Conservation (phyloP, 1,284 basidiomycete genomes). For the Pseudozyma pruni region DNA sequence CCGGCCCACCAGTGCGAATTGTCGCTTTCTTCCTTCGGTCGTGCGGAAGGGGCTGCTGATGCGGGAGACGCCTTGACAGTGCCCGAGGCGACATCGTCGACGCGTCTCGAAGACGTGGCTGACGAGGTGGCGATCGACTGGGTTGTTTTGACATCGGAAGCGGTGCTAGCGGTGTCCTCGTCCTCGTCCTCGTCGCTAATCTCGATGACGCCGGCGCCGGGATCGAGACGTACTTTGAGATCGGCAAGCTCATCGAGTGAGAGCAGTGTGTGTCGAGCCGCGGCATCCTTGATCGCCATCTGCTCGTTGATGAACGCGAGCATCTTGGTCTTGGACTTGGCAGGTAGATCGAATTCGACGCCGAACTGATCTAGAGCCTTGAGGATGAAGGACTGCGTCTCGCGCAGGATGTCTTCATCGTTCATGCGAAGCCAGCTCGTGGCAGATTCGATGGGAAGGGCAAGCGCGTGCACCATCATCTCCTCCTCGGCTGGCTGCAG, state of each 20-base stretch:
- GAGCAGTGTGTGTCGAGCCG: slow-evolving; percentile 55
- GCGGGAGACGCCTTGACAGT: not conserved
- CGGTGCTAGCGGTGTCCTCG: slow-evolving; percentile 34
- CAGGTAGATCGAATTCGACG: slow-evolving; percentile 45
- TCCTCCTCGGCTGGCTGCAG: slow-evolving; percentile 36
- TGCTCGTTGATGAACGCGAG: slow-evolving; percentile 60
- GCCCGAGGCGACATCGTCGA: not conserved
- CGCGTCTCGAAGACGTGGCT: slow-evolving; percentile 7
- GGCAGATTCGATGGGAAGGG: slow-evolving; percentile 57
- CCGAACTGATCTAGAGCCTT: slow-evolving; percentile 57
- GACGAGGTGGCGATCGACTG: slow-evolving; percentile 8
- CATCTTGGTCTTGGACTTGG: slow-evolving; percentile 48
- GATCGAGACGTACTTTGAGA: slow-evolving; percentile 51
- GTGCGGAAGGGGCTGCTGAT: slow-evolving; percentile 1
- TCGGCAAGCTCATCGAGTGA: slow-evolving; percentile 55
- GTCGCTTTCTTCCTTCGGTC: slow-evolving; percentile 16
- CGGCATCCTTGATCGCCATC: slow-evolving; percentile 48
- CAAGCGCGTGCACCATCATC: slow-evolving; percentile 47
- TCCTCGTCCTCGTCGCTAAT: slow-evolving; percentile 48
- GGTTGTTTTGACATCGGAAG: slow-evolving; percentile 20
- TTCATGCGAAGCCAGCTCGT: slow-evolving; percentile 66
- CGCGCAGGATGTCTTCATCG: slow-evolving; percentile 62
- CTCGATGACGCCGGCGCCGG: slow-evolving; percentile 30
- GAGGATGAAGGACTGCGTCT: slow-evolving; percentile 59
- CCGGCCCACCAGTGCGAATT: slow-evolving; percentile 49